These are phyloP conservation scores for Quercus variabilis DNA, from an alignment of 306 rosid genomes.

Conservation along the genomic window DNA sequence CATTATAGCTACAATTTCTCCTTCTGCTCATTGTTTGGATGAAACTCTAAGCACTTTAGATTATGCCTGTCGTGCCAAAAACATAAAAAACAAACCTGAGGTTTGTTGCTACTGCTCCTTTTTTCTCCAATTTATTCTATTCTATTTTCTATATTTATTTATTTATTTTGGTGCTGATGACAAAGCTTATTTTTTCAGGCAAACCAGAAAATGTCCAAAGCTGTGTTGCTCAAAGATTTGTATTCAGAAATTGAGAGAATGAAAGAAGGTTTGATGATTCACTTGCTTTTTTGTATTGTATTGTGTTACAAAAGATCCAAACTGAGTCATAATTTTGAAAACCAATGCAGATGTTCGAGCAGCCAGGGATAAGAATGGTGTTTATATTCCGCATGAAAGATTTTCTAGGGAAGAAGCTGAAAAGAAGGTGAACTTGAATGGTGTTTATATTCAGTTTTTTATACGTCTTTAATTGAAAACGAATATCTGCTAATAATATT, in stretches of 20 bases:
- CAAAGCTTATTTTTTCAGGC: slow-evolving; percentile 48
- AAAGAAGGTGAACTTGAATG: slow-evolving; percentile 58
- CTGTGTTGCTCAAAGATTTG: slow-evolving; percentile 84
- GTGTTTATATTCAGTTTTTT: background rate
- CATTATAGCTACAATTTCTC: slow-evolving; percentile 89
- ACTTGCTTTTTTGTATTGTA: background rate
- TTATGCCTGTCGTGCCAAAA: slow-evolving; percentile 92
- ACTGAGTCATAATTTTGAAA: slow-evolving; percentile 9
- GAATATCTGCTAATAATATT: background rate
- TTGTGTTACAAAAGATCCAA: slow-evolving; percentile 7
- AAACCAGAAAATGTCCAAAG: slow-evolving; percentile 87
- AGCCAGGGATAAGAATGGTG: slow-evolving; percentile 96
- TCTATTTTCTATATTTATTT: slow-evolving; percentile 3
- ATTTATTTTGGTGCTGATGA: slow-evolving; percentile 7
- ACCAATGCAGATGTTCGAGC: slow-evolving; percentile 73
- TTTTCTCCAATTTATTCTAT: background rate
- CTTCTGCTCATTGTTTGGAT: slow-evolving; percentile 72
- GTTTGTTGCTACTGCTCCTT: slow-evolving; percentile 37
- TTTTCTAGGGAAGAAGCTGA: slow-evolving; percentile 87
- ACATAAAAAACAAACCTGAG: slow-evolving; percentile 93
- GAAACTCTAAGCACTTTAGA: slow-evolving; percentile 95
- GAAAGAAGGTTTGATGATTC: slow-evolving; percentile 71
- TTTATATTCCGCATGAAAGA: slow-evolving; percentile 85
- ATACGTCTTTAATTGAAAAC: background rate
- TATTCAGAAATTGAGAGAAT: slow-evolving; percentile 81